Conservation (phyloP, 306 rosid species). For the Lagenaria siceraria region DNA sequence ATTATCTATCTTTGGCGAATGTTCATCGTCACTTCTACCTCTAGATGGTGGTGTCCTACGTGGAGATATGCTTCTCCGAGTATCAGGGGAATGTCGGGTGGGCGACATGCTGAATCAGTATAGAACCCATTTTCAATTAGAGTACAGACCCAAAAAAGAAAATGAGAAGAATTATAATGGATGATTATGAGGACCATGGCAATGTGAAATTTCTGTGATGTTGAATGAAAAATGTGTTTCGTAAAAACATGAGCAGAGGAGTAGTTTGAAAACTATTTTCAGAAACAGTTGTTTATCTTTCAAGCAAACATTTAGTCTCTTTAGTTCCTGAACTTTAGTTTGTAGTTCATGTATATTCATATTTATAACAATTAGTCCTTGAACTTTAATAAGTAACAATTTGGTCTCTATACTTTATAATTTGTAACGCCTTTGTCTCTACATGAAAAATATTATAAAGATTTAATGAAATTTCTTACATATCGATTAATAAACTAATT, state of each 20-base stretch:
- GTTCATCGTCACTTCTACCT: conserved; percentile 26
- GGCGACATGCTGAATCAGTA: conserved; percentile 32
- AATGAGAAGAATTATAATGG: background rate
- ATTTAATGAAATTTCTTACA: too few species aligned
- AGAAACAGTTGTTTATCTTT: background rate
- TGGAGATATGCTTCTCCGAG: conserved; percentile 8
- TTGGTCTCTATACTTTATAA: background rate
- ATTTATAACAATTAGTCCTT: too few species aligned
- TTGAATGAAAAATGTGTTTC: background rate
- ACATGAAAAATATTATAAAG: background rate
- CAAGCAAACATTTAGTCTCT: background rate
- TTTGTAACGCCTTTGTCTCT: background rate
- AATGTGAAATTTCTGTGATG: background rate
- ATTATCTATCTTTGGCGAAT: conserved; percentile 29
- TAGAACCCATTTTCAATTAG: conserved; percentile 14
- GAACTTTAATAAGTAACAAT: background rate
- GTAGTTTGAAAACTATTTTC: background rate
- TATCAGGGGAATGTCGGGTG: conserved; percentile 21
- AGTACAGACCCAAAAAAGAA: conserved; percentile 5
- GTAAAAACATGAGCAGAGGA: background rate
- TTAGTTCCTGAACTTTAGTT: too few species aligned
- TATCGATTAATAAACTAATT: background rate
- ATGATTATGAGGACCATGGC: background rate
- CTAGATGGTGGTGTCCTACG: conserved; percentile 29
- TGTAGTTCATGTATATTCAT: too few species aligned